A percentile compares a stretch with the other conserved stretches of the same genome.
phyloP scores from a whole-genome alignment of 495 filamentous ascomycete genomes.

The Evansstolkia leycettana region DNA sequence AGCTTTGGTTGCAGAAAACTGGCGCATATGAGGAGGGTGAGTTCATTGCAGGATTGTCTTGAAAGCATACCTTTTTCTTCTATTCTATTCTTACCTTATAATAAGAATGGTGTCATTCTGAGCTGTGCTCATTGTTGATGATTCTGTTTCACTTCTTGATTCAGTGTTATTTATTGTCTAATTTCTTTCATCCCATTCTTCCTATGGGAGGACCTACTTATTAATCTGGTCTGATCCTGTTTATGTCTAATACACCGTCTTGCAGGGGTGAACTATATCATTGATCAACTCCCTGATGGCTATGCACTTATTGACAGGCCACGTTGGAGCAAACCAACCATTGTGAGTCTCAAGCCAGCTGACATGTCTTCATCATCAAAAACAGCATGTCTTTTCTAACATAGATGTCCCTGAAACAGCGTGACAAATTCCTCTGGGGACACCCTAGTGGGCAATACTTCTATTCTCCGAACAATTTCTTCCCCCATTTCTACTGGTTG shows the following conservation, averaged over 20 bases:
- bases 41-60: too few relatives aligned
- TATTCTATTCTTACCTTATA: slow-evolving; percentile 2
- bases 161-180: background rate
- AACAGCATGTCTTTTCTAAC: too few relatives aligned
- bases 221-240: background rate
- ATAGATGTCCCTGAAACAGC: slow-evolving; percentile 12
- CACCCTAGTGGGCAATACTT: slow-evolving; percentile 39
- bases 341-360: slow-evolving; percentile 29
- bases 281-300: slow-evolving; percentile 43
- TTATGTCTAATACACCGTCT: slow-evolving; percentile 1
- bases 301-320: slow-evolving; percentile 37
- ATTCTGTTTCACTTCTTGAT: background rate
- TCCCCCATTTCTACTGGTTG: slow-evolving; percentile 43
- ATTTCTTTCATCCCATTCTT: background rate
- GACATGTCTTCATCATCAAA: too few relatives aligned
- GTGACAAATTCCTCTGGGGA: slow-evolving; percentile 42
- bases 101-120: too few relatives aligned
- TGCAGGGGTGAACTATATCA: slow-evolving; percentile 33
- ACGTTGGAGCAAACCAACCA: slow-evolving; percentile 20
- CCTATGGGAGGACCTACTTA: background rate
- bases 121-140: too few relatives aligned
- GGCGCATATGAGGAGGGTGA: slow-evolving; percentile 22
- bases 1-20: slow-evolving; percentile 23
- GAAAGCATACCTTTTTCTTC: background rate
- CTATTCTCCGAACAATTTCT: slow-evolving; percentile 40